Conservation (phyloP, 2,329 filamentous ascomycete species). For the Claviceps lovelessii region DNA sequence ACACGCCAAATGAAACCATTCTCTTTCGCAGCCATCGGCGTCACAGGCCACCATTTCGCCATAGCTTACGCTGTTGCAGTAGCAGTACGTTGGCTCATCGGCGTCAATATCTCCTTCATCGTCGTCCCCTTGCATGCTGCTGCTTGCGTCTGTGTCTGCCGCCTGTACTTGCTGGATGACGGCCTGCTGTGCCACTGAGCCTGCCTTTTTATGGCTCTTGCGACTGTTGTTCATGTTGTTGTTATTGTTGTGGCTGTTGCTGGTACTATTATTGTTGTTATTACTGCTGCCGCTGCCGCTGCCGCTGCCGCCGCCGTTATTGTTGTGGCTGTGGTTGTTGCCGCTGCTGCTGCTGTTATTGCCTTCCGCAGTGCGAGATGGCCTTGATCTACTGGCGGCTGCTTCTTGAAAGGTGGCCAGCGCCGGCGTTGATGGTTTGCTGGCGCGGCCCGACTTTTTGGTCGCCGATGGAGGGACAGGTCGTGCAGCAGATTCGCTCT, state of each 20-base stretch:
- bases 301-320: slow-evolving; percentile 6
- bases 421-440: slow-evolving; percentile 52
- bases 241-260: background rate
- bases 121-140: slow-evolving; percentile 24
- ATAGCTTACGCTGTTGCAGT: slow-evolving; percentile 67
- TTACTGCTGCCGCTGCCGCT: background rate
- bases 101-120: slow-evolving; percentile 48
- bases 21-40: slow-evolving; percentile 53
- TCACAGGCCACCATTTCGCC: slow-evolving; percentile 79
- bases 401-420: slow-evolving; percentile 45
- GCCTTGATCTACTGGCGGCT: slow-evolving; percentile 30
- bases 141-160: slow-evolving; percentile 28
- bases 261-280: background rate
- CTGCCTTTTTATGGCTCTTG: slow-evolving; percentile 46
- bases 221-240: slow-evolving; percentile 20
- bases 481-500: slow-evolving; percentile 25
- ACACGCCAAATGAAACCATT: slow-evolving; percentile 77
- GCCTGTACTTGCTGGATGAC: slow-evolving; percentile 18
- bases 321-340: slow-evolving; percentile 36
- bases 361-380: slow-evolving; percentile 30
- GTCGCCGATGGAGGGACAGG: slow-evolving; percentile 33
- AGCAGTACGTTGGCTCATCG: slow-evolving; percentile 63
- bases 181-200: slow-evolving; percentile 22
- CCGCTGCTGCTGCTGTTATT: slow-evolving; percentile 21
- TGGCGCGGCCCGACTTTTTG: slow-evolving; percentile 51